Evolutionary conservation across 2,329 filamentous ascomycete genomes (phyloP).

Genomic region (Dendryphion nanum): DNA sequence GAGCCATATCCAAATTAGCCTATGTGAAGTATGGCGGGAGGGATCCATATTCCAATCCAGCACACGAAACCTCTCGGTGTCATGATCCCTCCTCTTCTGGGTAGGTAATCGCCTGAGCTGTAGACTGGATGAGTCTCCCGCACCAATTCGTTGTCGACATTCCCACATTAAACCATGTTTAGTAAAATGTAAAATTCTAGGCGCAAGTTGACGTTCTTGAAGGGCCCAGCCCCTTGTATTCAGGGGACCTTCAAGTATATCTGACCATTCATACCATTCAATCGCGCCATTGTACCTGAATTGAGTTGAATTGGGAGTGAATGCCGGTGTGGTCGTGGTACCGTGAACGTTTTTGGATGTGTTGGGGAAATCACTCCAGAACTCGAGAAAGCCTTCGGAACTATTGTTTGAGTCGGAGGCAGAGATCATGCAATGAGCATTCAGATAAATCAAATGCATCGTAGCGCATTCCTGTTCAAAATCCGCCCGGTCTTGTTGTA

Average conservation of each 20-base stretch:
- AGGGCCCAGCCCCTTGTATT: constrained; percentile 2
- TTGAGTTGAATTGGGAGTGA: neutral
- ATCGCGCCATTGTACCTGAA: neutral
- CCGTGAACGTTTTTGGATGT: no score
- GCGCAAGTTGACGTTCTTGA: constrained; percentile 4
- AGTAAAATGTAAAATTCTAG: constrained; percentile 3
- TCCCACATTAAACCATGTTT: constrained; percentile 1
- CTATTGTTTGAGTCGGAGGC: constrained; percentile 3
- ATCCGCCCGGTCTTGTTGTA: constrained; percentile 1
- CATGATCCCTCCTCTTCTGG: no score
- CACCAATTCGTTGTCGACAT: constrained; percentile 1
- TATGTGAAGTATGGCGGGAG: no score
- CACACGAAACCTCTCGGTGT: no score
- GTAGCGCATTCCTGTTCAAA: constrained; percentile 3
- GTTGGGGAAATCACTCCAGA: no score
- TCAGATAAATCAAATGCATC: constrained; percentile 3
- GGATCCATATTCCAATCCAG: no score
- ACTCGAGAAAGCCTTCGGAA: constrained; percentile 2
- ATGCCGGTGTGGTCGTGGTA: no score
- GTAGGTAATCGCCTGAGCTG: no score
- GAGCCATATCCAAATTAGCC: no score
- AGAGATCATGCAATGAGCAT: constrained; percentile 2
- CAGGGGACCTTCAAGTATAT: neutral
- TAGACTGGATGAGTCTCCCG: neutral
- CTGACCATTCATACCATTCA: constrained; percentile 1